Base-by-base conservation (phyloP, 2,329 filamentous ascomycete genomes). In the Ophiostoma ips region DNA sequence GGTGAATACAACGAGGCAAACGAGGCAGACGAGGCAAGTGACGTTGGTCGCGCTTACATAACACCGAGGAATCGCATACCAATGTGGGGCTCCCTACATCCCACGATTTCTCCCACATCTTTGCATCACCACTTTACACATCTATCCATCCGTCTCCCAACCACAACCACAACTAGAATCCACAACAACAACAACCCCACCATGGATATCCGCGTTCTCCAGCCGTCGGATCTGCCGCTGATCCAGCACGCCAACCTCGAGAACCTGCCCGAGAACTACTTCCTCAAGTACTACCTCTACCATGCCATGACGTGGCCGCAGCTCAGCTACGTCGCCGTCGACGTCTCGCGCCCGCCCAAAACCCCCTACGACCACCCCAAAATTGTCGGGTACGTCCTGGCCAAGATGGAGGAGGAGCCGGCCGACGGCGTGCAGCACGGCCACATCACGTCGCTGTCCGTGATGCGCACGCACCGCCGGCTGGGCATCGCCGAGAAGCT, bases 241-340 rank as follows among this genome's bases (percentile, higher is more conserved):
- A 88, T 98, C 64, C 92, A 98, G 71, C 88, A 94, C 68, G 90
- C 90, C 64, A 96, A 98, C 73, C 89, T 98, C 65, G 94, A 94
- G 66, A 98, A 98, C 72, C 77, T 98, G 49, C 92, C 92, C 57
- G 92, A 98, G 69, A 98, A 98, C 75, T 98, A 98, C 78, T 96
- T 96, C 67, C 86, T 95, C 70, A 98, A 98, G 77, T 98, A 98
- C 76, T 98, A 98, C 73, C 81, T 98, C 62, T 98, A 98, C 77
- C 92, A 98, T 69, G 89, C 90, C 15, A 81, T 96, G 58, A 94
- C 88, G 60, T 98, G 92, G 92, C 92, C 92, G 43, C 90, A 96
- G 70, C 80, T 98, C 57, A 90, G 84, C 68, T 96, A 89, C 68
- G 90, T 98, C 51, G 92, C 92, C 59, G 88, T 98, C 60, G 90